A percentile compares a stretch with the other conserved stretches of the same genome.
Evolutionary conservation across 345 rosid genomes (phyloP).

Genomic region (Salix exigua): DNA sequence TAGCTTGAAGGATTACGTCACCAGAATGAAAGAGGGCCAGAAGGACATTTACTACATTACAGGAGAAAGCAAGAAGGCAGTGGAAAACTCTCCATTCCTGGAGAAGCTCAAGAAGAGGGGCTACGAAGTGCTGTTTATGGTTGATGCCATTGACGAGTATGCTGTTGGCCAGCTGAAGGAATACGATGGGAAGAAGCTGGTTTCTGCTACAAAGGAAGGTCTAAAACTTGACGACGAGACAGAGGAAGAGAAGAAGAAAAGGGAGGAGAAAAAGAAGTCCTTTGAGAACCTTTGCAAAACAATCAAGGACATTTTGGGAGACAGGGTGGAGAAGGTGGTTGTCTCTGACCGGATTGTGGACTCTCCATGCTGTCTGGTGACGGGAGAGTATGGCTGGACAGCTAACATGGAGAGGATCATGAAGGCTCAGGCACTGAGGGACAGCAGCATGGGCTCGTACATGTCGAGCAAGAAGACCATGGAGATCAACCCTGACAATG

Average conservation of each 20-base stretch:
- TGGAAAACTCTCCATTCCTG: slow-evolving; percentile 85
- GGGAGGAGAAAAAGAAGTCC: slow-evolving; percentile 64
- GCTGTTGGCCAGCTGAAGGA: slow-evolving; percentile 79
- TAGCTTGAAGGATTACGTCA: slow-evolving; percentile 79
- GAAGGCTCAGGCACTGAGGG: slow-evolving; percentile 87
- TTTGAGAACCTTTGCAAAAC: slow-evolving; percentile 80
- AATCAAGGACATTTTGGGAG: slow-evolving; percentile 76
- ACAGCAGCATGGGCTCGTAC: slow-evolving; percentile 83
- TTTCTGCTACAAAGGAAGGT: slow-evolving; percentile 79
- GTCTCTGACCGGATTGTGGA: slow-evolving; percentile 81
- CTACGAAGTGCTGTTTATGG: slow-evolving; percentile 84
- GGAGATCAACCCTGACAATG: slow-evolving; percentile 87
- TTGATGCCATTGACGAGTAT: slow-evolving; percentile 87
- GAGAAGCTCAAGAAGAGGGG: slow-evolving; percentile 82
- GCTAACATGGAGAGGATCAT: slow-evolving; percentile 94
- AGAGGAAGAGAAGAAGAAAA: slow-evolving; percentile 74
- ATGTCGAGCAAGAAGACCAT: slow-evolving; percentile 92
- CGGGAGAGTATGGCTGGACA: slow-evolving; percentile 86
- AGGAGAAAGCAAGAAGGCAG: slow-evolving; percentile 80
- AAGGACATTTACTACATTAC: slow-evolving; percentile 79
- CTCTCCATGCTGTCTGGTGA: slow-evolving; percentile 84
- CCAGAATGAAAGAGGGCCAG: slow-evolving; percentile 89
- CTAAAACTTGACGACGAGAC: slow-evolving; percentile 75
- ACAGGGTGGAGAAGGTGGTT: slow-evolving; percentile 72
- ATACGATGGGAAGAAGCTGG: slow-evolving; percentile 79